These are phyloP conservation scores for Neurospora intermedia DNA, from an alignment of 495 filamentous ascomycete species.

Conservation along the genomic window DNA sequence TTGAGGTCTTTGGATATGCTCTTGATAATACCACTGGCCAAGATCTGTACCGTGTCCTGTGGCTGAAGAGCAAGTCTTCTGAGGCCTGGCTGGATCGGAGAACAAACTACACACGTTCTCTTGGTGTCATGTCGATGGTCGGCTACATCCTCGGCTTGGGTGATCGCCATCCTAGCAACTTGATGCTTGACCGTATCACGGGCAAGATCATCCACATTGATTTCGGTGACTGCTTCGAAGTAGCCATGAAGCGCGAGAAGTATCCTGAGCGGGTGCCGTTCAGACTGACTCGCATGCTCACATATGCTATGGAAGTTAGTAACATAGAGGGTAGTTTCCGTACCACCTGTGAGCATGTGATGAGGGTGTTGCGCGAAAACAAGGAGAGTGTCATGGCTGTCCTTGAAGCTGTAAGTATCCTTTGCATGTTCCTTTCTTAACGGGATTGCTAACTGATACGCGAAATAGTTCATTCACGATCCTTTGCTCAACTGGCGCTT, in stretches of 20 bases:
- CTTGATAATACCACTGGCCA: slow-evolving; percentile 98
- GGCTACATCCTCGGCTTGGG: slow-evolving; percentile 96
- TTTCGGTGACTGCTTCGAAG: slow-evolving; percentile 98
- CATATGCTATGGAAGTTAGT: slow-evolving; percentile 98
- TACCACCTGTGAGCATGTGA: slow-evolving; percentile 94
- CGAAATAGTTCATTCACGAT: slow-evolving; percentile 83
- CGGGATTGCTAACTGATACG: slow-evolving; percentile 8
- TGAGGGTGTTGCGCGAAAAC: slow-evolving; percentile 91
- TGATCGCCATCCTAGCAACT: slow-evolving; percentile 91
- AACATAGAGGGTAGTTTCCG: slow-evolving; percentile 98
- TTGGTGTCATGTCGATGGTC: slow-evolving; percentile 99
- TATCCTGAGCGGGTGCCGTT: slow-evolving; percentile 97
- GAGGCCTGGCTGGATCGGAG: slow-evolving; percentile 95
- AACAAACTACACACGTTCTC: slow-evolving; percentile 93
- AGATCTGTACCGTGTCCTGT: slow-evolving; percentile 93
- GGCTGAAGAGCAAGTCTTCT: slow-evolving; percentile 96
- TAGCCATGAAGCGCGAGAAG: slow-evolving; percentile 99
- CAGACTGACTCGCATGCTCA: slow-evolving; percentile 95
- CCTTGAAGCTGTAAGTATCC: slow-evolving; percentile 75
- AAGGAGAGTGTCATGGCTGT: slow-evolving; percentile 99
- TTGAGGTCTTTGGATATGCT: slow-evolving; percentile 97
- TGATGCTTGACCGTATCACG: slow-evolving; percentile 91
- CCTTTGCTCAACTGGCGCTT: slow-evolving; percentile 95
- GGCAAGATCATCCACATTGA: slow-evolving; percentile 97
- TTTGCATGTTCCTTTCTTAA: background rate